Base-by-base conservation (phyloP, 768 basidiomycete species). In the Punctularia strigosozonata region DNA sequence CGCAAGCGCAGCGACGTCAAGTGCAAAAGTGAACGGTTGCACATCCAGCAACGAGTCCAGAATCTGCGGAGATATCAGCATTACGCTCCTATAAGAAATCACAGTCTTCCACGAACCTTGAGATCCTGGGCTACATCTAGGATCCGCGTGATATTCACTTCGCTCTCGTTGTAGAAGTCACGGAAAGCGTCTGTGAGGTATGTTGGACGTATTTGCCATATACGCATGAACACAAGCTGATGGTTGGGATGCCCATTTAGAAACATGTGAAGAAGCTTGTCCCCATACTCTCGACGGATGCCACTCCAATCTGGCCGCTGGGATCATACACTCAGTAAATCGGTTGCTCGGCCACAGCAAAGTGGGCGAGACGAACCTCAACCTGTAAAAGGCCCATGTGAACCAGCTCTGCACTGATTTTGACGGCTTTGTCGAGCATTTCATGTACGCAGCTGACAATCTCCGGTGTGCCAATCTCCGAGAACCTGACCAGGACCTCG, bases 51-150 rank as follows among this genome's bases (percentile, higher is more conserved):
- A 68, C n/a, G 87, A 73, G 54, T 94, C 91, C 35, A 98, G 69
- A 44, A 95, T 91, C 86, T 90, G 46, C 8, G 14, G 36, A 42
- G 40, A 17, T 18, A 43, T 44, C 18, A 32, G 18, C n/a, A n/a
- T n/a, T n/a, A n/a, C n/a, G n/a, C n/a, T n/a, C n/a, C n/a, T n/a
- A n/a, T n/a, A 8, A 20, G 26, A 23, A 22, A 25, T 23, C 17
- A 32, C 6, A 39, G 20, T 39, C 26, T 10, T 15, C 25, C 12
- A 56, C 70, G 47, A 53, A 83, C 91, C 68, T 94, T 92, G 42
- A 97, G 68, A 52, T 97, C 91, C 55, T 91, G 88, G 7, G 89
- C 91, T 20, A 97, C 85, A 52, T 99, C 95, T 37, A 98, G 64
- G 34, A 99, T 91, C 26, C 91, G 72, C 13, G 89, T 90, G 39